Percentiles rank a stretch among this genome's conserved stretches.
Evolutionary conservation across 1,139 yeast species (phyloP).

Genomic region (Pichia sp.): DNA sequence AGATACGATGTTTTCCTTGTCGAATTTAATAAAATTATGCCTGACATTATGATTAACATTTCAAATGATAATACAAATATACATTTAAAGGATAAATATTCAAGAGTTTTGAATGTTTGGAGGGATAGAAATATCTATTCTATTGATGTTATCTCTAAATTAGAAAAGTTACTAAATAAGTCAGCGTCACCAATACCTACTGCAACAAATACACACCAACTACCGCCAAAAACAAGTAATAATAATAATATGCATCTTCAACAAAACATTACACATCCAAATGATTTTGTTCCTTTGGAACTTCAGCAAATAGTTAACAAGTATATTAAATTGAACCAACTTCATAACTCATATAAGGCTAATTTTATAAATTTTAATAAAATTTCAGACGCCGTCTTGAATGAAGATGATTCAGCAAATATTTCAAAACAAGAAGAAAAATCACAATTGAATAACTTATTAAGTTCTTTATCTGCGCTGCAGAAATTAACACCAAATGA

Average conservation of each 20-base stretch:
- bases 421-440: background rate
- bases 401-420: background rate
- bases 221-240: background rate
- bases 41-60: conserved; percentile 34
- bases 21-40: conserved; percentile 46
- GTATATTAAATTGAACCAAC: conserved; percentile 4
- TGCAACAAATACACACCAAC: background rate
- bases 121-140: conserved; percentile 52
- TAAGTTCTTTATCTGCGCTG: conserved; percentile 10
- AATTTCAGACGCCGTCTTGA: conserved; percentile 1
- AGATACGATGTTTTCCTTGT: conserved; percentile 49
- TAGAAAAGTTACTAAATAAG: conserved; percentile 13
- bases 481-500: background rate
- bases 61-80: conserved; percentile 11
- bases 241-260: background rate
- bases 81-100: conserved; percentile 40
- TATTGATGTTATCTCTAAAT: conserved; percentile 25
- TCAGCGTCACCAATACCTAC: background rate
- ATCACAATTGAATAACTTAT: conserved; percentile 6
- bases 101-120: conserved; percentile 70
- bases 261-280: background rate
- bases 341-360: conserved; percentile 7
- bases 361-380: conserved; percentile 7
- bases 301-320: conserved; percentile 2
- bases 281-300: conserved; percentile 5